These are phyloP conservation scores for Helotiales sp. DNA, from an alignment of 2,329 filamentous ascomycete genomes.

Conservation along the genomic window DNA sequence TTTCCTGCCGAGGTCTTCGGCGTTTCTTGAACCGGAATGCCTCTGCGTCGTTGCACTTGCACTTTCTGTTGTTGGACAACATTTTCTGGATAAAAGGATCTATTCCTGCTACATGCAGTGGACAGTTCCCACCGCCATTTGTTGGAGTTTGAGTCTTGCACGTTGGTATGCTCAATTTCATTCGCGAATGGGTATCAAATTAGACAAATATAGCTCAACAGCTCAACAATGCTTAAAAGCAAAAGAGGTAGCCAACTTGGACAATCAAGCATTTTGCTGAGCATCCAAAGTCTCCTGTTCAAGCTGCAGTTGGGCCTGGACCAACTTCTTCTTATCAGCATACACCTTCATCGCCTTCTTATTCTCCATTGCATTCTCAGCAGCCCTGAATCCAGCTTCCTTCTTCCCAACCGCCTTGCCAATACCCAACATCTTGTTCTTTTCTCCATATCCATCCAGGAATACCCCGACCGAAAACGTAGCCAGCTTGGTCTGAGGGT, in stretches of 20 bases:
- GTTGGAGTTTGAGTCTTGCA: too few species aligned
- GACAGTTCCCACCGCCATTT: background rate
- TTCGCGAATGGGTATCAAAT: constrained; percentile 2
- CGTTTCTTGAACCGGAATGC: too few species aligned
- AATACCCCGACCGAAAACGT: constrained; percentile 68
- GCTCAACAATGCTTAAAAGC: background rate
- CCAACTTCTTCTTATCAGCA: constrained; percentile 52
- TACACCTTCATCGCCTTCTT: constrained; percentile 61
- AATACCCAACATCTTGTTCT: constrained; percentile 62
- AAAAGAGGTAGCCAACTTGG: background rate
- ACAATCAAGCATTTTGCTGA: background rate
- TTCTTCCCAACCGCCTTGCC: constrained; percentile 70
- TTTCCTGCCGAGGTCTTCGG: background rate
- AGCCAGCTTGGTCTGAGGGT: constrained; percentile 58
- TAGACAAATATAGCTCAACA: background rate
- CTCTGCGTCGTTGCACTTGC: too few species aligned
- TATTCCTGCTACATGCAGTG: too few species aligned
- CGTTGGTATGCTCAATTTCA: too few species aligned
- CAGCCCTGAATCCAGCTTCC: constrained; percentile 72
- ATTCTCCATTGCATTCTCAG: constrained; percentile 65
- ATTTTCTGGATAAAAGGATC: too few species aligned
- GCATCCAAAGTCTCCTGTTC: constrained; percentile 35
- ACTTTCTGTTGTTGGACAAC: too few species aligned
- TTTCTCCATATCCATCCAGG: constrained; percentile 72
- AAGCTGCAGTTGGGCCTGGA: constrained; percentile 46